Percentiles rank a stretch among this genome's conserved stretches.
These are phyloP conservation scores for Fusarium mexicanum DNA, from an alignment of 2,329 filamentous ascomycete species.

Conservation along the genomic window DNA sequence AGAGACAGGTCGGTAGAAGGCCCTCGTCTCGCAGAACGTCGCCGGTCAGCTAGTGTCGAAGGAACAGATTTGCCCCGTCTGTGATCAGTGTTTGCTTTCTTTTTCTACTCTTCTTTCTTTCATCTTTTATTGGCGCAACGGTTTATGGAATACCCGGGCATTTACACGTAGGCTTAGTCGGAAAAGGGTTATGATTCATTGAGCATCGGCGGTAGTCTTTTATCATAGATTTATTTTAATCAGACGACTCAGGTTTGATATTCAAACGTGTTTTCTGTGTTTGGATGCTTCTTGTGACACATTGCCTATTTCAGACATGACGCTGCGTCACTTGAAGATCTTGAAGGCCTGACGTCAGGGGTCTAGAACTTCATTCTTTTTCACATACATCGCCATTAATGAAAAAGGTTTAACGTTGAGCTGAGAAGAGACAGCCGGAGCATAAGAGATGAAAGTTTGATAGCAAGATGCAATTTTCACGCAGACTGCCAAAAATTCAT, in stretches of 20 bases:
- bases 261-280: not conserved
- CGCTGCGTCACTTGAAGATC: not conserved
- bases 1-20: slow-evolving; percentile 44
- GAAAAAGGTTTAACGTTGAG: not conserved
- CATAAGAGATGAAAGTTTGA: not conserved
- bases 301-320: slow-evolving; percentile 1
- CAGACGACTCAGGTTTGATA: not conserved
- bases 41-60: slow-evolving; percentile 51
- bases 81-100: slow-evolving; percentile 27
- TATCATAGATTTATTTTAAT: slow-evolving; percentile 7
- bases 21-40: slow-evolving; percentile 47
- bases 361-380: not conserved
- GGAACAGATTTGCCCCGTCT: slow-evolving; percentile 51
- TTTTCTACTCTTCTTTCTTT: not conserved
- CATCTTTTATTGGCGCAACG: slow-evolving; percentile 26
- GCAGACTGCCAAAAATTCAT: not conserved
- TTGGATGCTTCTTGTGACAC: not conserved
- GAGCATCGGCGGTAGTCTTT: slow-evolving; percentile 1
- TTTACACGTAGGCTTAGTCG: slow-evolving; percentile 18
- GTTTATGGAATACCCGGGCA: slow-evolving; percentile 37
- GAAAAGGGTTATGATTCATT: slow-evolving; percentile 14
- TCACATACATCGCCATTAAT: not conserved
- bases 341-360: not conserved
- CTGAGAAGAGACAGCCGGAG: not conserved
- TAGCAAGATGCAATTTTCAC: not conserved